phyloP scores from a whole-genome alignment of 1,284 basidiomycete genomes.

The Ustilago bromivora region DNA sequence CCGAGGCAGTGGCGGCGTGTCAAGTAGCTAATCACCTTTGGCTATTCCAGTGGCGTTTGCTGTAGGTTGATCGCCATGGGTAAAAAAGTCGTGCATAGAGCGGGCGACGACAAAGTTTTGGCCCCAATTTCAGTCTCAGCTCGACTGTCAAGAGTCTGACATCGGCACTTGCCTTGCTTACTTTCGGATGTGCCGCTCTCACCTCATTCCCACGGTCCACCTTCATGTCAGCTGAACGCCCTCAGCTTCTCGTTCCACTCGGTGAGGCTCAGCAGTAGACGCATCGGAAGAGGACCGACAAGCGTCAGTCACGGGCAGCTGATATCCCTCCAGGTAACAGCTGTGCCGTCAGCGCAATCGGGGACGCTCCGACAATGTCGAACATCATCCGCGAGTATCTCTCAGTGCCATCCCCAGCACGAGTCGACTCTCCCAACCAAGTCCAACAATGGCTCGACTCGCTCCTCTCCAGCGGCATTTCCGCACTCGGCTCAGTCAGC shows the following conservation, averaged over 20 bases:
- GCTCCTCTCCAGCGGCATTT: slow-evolving; percentile 25
- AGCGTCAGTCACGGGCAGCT: not conserved
- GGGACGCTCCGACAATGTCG: slow-evolving; percentile 20
- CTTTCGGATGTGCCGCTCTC: not conserved
- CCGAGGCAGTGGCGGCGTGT: not conserved
- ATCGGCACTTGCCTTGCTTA: not conserved
- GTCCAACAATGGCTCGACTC: slow-evolving; percentile 35
- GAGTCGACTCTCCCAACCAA: slow-evolving; percentile 32
- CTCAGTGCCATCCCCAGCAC: slow-evolving; percentile 26
- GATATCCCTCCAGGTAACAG: not conserved
- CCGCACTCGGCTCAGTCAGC: slow-evolving; percentile 30
- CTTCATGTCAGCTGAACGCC: not conserved
- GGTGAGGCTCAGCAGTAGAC: not conserved
- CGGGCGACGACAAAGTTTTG: no score
- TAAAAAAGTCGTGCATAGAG: no score
- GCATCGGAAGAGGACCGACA: slow-evolving; percentile 1
- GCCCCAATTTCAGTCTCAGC: not conserved
- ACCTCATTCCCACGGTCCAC: not conserved
- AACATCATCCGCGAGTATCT: slow-evolving; percentile 41
- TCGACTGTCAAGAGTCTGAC: not conserved
- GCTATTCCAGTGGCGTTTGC: not conserved
- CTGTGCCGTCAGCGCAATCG: not conserved
- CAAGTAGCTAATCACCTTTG: no score
- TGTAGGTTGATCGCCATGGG: not conserved
- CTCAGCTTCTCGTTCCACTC: not conserved